These are phyloP conservation scores for Tritrichomonas foetus DNA, from an alignment of 208 protist genomes.

Conservation along the genomic window DNA sequence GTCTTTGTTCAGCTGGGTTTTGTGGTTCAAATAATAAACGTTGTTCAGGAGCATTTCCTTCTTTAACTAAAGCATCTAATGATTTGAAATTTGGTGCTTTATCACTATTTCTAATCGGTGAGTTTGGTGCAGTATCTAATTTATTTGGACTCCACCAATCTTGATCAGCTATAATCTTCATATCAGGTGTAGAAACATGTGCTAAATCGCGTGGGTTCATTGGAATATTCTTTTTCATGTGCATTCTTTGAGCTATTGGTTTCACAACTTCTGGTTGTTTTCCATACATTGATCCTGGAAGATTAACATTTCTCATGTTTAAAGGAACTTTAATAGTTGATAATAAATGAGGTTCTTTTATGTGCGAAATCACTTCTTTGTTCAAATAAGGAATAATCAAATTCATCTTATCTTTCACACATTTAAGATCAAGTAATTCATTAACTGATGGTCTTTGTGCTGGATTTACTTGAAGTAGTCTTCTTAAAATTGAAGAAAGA, in stretches of 20 bases:
- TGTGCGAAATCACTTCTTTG: not conserved
- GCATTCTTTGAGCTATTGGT: not conserved
- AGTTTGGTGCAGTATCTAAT: not conserved
- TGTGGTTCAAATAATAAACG: too few relatives aligned
- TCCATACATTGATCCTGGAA: not conserved
- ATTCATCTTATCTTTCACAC: not conserved
- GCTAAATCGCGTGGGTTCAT: not conserved
- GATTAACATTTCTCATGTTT: not conserved
- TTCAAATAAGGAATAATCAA: not conserved
- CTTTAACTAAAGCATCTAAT: too few relatives aligned
- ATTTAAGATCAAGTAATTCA: not conserved
- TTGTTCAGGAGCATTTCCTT: too few relatives aligned
- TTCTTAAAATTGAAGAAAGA: not conserved
- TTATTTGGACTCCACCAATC: not conserved
- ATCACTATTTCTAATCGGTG: too few relatives aligned
- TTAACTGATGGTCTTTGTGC: not conserved
- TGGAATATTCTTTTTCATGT: not conserved
- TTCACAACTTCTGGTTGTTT: not conserved
- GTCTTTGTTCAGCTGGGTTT: too few relatives aligned
- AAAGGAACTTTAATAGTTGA: not conserved
- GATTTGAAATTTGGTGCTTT: too few relatives aligned
- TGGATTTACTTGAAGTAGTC: not conserved
- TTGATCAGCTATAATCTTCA: not conserved
- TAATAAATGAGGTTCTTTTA: not conserved
- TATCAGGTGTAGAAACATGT: not conserved